phyloP scores from a whole-genome alignment of 1,284 basidiomycete genomes.

The Fomitopsis schrenkii region DNA sequence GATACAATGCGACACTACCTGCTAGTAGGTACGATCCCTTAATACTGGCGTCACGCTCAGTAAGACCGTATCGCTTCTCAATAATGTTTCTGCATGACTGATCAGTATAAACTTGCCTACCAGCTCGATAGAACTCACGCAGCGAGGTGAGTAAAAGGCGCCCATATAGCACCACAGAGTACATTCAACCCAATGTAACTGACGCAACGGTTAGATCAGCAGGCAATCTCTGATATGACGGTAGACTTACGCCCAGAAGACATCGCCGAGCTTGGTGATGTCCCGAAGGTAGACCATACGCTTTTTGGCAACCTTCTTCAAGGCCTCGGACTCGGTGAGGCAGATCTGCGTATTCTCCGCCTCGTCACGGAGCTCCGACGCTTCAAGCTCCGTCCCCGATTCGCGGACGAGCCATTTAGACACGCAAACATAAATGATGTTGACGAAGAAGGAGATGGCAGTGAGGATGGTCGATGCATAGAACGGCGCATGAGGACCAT shows the following conservation, averaged over 20 bases:
- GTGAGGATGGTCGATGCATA: conserved; percentile 64
- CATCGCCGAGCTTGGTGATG: conserved; percentile 65
- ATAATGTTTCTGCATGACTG: conserved; percentile 58
- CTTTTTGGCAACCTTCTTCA: conserved; percentile 63
- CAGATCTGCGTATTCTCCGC: conserved; percentile 28
- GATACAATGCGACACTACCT: conserved; percentile 75
- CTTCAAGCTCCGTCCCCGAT: conserved; percentile 59
- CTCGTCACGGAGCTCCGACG: conserved; percentile 54
- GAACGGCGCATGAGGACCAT: conserved; percentile 70
- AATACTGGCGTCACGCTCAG: conserved; percentile 56
- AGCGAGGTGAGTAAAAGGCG: conserved; percentile 73
- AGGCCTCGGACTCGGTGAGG: conserved; percentile 54
- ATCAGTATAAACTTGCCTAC: neutral
- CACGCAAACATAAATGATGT: conserved; percentile 59
- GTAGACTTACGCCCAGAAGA: conserved; percentile 72
- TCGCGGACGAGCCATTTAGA: conserved; percentile 61
- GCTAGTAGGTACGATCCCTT: conserved; percentile 70
- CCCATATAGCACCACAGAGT: conserved; percentile 75
- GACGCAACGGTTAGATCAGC: neutral
- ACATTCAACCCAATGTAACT: conserved; percentile 71
- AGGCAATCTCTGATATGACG: neutral
- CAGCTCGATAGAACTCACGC: conserved; percentile 42
- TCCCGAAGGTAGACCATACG: conserved; percentile 55
- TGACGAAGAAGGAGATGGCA: conserved; percentile 60
- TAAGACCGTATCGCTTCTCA: conserved; percentile 59